Percentiles rank a stretch among this genome's conserved stretches.
phyloP scores from a whole-genome alignment of 1,284 basidiomycete genomes.

The Ustanciosporium gigantosporum region DNA sequence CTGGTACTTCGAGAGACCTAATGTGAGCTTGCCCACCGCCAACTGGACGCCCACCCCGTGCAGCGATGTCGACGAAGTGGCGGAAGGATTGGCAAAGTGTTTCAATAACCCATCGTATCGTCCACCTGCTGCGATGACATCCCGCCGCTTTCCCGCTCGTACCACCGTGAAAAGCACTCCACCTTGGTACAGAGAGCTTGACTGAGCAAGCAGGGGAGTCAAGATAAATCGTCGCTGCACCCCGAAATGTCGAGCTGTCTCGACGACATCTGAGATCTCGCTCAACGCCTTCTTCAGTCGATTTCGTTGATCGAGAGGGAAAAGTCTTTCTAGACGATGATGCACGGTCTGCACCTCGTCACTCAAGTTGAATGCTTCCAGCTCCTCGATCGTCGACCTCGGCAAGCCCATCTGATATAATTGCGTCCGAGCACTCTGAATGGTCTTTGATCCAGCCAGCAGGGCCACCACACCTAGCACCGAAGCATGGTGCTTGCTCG shows the following conservation, averaged over 20 bases:
- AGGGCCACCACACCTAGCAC: slow-evolving; percentile 37
- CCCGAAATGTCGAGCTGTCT: slow-evolving; percentile 69
- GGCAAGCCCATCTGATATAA: slow-evolving; percentile 47
- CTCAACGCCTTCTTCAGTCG: slow-evolving; percentile 61
- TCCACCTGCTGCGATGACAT: slow-evolving; percentile 77
- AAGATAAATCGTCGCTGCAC: slow-evolving; percentile 70
- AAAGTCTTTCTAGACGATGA: slow-evolving; percentile 34
- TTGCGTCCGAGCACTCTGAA: slow-evolving; percentile 38
- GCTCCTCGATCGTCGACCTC: slow-evolving; percentile 54
- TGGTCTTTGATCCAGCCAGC: slow-evolving; percentile 33
- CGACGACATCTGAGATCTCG: slow-evolving; percentile 71
- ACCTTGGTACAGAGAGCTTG: slow-evolving; percentile 70
- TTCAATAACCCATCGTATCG: slow-evolving; percentile 76
- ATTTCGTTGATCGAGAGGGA: slow-evolving; percentile 41
- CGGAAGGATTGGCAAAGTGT: slow-evolving; percentile 67
- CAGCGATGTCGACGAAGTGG: slow-evolving; percentile 53
- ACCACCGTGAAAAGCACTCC: slow-evolving; percentile 77
- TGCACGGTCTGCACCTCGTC: slow-evolving; percentile 47
- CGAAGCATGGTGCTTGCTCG: slow-evolving; percentile 44
- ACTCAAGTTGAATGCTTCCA: slow-evolving; percentile 48
- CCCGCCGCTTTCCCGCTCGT: slow-evolving; percentile 68
- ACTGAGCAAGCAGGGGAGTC: slow-evolving; percentile 70
- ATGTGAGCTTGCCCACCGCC: slow-evolving; percentile 76
- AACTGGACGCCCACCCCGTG: slow-evolving; percentile 77
- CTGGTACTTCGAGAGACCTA: slow-evolving; percentile 68